Base-by-base conservation (phyloP, 169 alveolate genomes). In the Sarcocystis neurona region DNA sequence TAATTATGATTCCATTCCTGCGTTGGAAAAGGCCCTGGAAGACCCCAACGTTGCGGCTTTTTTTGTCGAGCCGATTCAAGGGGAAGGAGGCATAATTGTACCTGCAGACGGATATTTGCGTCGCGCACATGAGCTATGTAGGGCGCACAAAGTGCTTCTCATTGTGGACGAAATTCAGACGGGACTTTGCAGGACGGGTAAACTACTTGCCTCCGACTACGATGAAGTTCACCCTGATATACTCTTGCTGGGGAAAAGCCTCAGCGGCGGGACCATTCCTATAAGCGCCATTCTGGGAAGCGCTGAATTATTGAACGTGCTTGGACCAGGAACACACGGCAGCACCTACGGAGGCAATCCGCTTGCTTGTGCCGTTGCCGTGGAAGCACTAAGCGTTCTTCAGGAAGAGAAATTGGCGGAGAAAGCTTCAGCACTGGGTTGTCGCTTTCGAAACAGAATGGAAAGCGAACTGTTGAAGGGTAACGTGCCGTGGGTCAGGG, bases 251-350 rank as follows among this genome's bases (percentile, higher is more conserved):
- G 99, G 98, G 3, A 97, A 97, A 85, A 97, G 98, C 5, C 90
- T 97, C 47, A 92, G 97, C 2, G 99, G 98, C 2, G 99, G 99
- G 20, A 88, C 94, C 77, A 87, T 95, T 85, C 99, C 99, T n/a
- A 94, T 96, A 48, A 94, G 97, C 32, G 98, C 97, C 0, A 97
- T 96, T 34, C 91, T 97, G 53, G 95, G 98, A 20, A 94, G 96
- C 84, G 93, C 94, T 85, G 95, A 94, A 63, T 93, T 97, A n/a
- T 96, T 97, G 99, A 89, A 94, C 37, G 93, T 93, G 30, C 89
- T 97, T 47, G 95, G 94, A 46, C 98, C 98, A n/a, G 98, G 98
- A 23, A 68, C 97, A 94, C 99, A 97, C 90, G 99, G 99, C 56
- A 94, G 97, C 44, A 97, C 99, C 58, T 96, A 91, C 79, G 97